These are phyloP conservation scores for Gnetum montanum DNA, from an alignment of 75 land plant species.

Conservation along the genomic window DNA sequence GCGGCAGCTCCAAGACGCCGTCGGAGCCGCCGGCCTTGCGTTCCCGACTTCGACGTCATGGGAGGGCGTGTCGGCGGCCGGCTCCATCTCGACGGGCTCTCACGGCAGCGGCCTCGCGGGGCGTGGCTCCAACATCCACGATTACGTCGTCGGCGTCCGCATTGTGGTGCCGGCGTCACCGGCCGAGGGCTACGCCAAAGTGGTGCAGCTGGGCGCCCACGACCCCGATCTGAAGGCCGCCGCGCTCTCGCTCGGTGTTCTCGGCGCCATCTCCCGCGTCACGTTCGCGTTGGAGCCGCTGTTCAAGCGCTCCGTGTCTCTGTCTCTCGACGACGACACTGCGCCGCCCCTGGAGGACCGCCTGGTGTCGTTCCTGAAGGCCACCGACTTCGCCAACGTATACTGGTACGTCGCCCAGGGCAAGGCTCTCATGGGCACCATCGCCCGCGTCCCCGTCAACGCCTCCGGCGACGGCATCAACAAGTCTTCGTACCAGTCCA, in stretches of 20 bases:
- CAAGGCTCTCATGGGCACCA: background rate
- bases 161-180: conserved; percentile 21
- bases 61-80: conserved; percentile 16
- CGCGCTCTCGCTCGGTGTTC: conserved; percentile 61
- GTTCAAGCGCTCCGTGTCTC: conserved; percentile 26
- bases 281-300: conserved; percentile 20
- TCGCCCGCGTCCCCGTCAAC: background rate
- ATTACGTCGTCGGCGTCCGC: conserved; percentile 24
- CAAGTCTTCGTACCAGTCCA: background rate
- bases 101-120: conserved; percentile 21
- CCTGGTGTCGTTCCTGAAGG: background rate
- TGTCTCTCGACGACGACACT: no score
- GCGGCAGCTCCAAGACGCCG: conserved; percentile 6
- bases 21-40: background rate
- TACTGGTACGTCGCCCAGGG: background rate
- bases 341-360: background rate
- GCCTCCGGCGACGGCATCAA: background rate
- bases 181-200: conserved; percentile 16
- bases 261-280: conserved; percentile 15
- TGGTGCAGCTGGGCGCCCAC: background rate
- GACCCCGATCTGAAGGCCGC: conserved; percentile 35
- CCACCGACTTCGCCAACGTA: background rate
- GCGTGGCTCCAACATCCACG: conserved; percentile 24
- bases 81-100: conserved; percentile 10
- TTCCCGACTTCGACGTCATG: conserved; percentile 13